Evolutionary conservation across 495 filamentous ascomycete genomes (phyloP), one percentile per base, ranked within the genome.

Genomic region (Mycothermus thermophilus): DNA sequence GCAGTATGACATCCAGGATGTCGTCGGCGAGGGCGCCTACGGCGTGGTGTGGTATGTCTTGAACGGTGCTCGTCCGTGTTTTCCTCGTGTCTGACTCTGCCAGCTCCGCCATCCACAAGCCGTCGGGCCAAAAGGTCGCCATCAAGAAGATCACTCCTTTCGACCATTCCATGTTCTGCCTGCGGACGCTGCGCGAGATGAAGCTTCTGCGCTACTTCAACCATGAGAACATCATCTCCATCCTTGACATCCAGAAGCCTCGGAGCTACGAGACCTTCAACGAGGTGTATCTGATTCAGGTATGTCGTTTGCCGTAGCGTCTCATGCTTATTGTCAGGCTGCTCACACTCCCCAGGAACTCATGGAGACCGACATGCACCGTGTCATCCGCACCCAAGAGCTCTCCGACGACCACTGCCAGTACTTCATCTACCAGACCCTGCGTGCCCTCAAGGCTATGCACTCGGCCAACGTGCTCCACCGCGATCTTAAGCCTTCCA

Each of bases 61-160:
- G n/a, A n/a, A 45, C 22, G 18, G 8, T 16, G 17, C 21, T 9
- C 22, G 23, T 8, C 13, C 19, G 11, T 2, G 24, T 35, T 5
- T 25, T 11, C 28, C 11, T 8, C 9, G 17, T 4, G 12, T 27
- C 41, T 50, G 27, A 43, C 43, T 11, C 4, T 12, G 39, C 41
- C 44, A 94, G 87, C 64, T 99, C 92, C 31, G 92, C 92, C 18
- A 77, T 96, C 42, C 92, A 99, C 66, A 96, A 96, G 66, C 92
- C 92, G 4, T 96, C 92, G 3, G 78, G 85, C 43, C 92, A 99
- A 62, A 96, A 95, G 65, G 92, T 99, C 32, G 92, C 92, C 19
- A 99, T 99, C 66, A 99, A 99, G 69, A 99, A 99, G 72, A 99
- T 99, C 49, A 95, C 87, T 1, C 92, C 90, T 1, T 96, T 96